A percentile compares a stretch with the other conserved stretches of the same genome.
These are phyloP conservation scores for Gossypium gossypioides DNA, from an alignment of 441 rosid genomes.

Conservation along the genomic window DNA sequence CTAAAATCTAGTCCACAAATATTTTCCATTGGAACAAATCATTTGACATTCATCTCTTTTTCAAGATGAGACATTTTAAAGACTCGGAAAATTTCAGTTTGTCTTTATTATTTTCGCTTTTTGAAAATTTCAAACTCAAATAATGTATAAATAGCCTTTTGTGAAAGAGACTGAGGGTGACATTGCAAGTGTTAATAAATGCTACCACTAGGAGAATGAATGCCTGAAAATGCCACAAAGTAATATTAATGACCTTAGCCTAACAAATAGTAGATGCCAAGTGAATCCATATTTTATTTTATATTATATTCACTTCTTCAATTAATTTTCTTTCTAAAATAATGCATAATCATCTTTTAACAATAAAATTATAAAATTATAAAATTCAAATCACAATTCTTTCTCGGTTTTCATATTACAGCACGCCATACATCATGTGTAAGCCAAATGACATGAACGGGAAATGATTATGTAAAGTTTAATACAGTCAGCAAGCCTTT, in stretches of 20 bases:
- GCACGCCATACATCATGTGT: no score
- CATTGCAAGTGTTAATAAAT: background rate
- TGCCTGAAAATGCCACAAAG: background rate
- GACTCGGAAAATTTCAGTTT: background rate
- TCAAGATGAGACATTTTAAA: no score
- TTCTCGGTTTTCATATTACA: no score
- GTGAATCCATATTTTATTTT: background rate
- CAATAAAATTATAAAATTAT: no score
- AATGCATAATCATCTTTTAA: no score
- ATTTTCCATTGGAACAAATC: background rate
- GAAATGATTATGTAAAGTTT: background rate
- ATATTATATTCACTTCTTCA: no score
- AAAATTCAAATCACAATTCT: no score
- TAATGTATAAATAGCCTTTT: background rate
- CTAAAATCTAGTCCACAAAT: background rate
- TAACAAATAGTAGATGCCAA: background rate
- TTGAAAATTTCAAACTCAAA: background rate
- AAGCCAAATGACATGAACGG: background rate
- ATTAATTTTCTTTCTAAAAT: no score
- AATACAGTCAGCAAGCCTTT: slow-evolving; percentile 26
- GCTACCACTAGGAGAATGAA: background rate
- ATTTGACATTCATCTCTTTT: no score
- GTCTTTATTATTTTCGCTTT: no score
- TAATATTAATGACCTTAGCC: background rate
- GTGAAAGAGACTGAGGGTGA: background rate